Percentiles rank a stretch among this genome's conserved stretches.
Conservation (phyloP, 129 eudicot species). For the Kitagawia praeruptora region DNA sequence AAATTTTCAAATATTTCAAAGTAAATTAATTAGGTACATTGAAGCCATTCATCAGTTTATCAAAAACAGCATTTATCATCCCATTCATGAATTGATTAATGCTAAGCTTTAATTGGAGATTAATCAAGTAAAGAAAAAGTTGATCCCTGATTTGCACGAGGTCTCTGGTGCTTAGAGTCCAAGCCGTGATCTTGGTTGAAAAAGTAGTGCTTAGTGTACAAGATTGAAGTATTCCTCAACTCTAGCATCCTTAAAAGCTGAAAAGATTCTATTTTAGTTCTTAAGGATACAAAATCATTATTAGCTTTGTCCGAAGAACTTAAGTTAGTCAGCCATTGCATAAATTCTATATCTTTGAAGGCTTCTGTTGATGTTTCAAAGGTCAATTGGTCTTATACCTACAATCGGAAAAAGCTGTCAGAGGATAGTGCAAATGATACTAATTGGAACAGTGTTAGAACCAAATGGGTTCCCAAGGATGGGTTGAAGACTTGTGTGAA, state of each 20-base stretch:
- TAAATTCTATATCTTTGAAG: conserved; percentile 64
- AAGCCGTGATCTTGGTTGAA: neutral
- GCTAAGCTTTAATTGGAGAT: neutral
- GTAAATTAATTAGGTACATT: neutral
- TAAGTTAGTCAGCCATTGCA: conserved; percentile 59
- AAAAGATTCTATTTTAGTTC: conserved; percentile 92
- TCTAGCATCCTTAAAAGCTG: conserved; percentile 81
- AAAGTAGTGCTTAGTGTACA: too few species aligned
- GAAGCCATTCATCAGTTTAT: neutral
- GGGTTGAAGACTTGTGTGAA: conserved; percentile 94
- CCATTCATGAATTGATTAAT: neutral
- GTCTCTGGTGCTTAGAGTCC: neutral
- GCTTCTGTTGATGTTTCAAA: conserved; percentile 66
- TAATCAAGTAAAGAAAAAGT: too few species aligned
- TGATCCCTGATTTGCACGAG: neutral
- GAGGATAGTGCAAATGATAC: conserved; percentile 55
- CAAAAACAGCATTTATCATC: neutral
- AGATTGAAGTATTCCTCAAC: conserved; percentile 75
- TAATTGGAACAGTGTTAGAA: conserved; percentile 40
- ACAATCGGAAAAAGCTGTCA: conserved; percentile 60
- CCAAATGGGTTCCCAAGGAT: conserved; percentile 67
- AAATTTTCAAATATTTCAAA: neutral
- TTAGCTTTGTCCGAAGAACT: conserved; percentile 60
- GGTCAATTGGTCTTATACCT: conserved; percentile 87
- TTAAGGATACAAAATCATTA: conserved; percentile 50